phyloP scores from a whole-genome alignment of 805 yeast species.

The Saccharomycopsis vini region DNA sequence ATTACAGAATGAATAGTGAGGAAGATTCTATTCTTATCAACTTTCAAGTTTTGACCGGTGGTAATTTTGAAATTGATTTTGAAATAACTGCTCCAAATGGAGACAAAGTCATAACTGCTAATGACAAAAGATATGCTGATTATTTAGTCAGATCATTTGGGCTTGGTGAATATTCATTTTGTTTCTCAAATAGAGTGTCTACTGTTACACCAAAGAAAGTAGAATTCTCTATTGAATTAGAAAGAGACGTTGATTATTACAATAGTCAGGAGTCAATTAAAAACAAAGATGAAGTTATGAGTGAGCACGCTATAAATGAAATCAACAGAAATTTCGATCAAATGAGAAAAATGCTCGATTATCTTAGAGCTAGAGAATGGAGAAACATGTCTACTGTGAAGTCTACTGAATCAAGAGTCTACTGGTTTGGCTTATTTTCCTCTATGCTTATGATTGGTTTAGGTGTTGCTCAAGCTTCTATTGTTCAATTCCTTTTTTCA shows the following conservation, averaged over 20 bases:
- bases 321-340: conserved; percentile 52
- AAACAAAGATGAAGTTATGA: conserved; percentile 39
- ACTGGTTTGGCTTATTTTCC: conserved; percentile 66
- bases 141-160: conserved; percentile 48
- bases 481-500: conserved; percentile 70
- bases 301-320: conserved; percentile 46
- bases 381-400: conserved; percentile 90
- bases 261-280: conserved; percentile 28
- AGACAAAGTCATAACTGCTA: conserved; percentile 37
- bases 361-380: conserved; percentile 92
- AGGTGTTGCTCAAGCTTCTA: conserved; percentile 68
- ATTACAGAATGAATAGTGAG: conserved; percentile 28
- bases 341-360: conserved; percentile 57
- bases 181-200: conserved; percentile 56
- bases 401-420: conserved; percentile 69
- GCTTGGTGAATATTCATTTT: conserved; percentile 56
- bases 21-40: conserved; percentile 27
- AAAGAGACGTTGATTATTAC: conserved; percentile 29
- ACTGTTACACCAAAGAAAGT: conserved; percentile 55
- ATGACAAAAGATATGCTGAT: conserved; percentile 57
- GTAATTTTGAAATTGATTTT: conserved; percentile 59
- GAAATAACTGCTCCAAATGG: conserved; percentile 49
- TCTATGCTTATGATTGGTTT: conserved; percentile 67
- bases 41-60: conserved; percentile 48
- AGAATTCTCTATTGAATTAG: conserved; percentile 50